Conservation (phyloP, 1,284 basidiomycete genomes). For the Marasmius sp. region DNA sequence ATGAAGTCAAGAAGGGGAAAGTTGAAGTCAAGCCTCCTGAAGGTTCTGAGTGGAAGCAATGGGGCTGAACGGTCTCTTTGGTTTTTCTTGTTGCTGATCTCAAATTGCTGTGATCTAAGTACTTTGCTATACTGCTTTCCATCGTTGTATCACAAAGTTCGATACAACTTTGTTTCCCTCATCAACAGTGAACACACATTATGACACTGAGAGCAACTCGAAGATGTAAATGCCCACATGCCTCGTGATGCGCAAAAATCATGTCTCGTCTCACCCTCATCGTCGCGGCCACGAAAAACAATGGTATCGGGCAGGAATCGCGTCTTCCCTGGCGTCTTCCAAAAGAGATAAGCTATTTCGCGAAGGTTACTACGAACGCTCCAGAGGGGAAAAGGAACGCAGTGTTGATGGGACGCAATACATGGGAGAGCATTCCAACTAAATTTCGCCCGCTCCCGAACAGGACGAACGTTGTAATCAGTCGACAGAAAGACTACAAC, state of each 20-base stretch:
- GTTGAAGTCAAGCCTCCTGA: slow-evolving; percentile 79
- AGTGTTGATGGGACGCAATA: slow-evolving; percentile 95
- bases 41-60: slow-evolving; percentile 82
- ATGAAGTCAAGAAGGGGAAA: slow-evolving; percentile 69
- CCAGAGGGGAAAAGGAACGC: slow-evolving; percentile 65
- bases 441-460: slow-evolving; percentile 83
- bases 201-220: not conserved
- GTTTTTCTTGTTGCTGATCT: too few relatives aligned
- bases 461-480: slow-evolving; percentile 84
- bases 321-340: slow-evolving; percentile 90
- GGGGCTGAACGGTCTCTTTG: slow-evolving; percentile 44
- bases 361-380: slow-evolving; percentile 68
- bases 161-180: not conserved
- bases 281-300: slow-evolving; percentile 85
- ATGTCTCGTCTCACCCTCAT: slow-evolving; percentile 81
- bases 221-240: not conserved
- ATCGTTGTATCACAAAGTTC: not conserved
- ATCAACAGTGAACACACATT: not conserved
- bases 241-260: not conserved
- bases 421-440: slow-evolving; percentile 96
- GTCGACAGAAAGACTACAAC: slow-evolving; percentile 59
- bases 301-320: slow-evolving; percentile 84
- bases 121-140: not conserved
- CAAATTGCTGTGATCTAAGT: not conserved
- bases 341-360: slow-evolving; percentile 94